Percentiles rank a stretch among this genome's conserved stretches.
Evolutionary conservation across 108 stramenopile genomes (phyloP).

Genomic region (Poteriospumella lacustris): DNA sequence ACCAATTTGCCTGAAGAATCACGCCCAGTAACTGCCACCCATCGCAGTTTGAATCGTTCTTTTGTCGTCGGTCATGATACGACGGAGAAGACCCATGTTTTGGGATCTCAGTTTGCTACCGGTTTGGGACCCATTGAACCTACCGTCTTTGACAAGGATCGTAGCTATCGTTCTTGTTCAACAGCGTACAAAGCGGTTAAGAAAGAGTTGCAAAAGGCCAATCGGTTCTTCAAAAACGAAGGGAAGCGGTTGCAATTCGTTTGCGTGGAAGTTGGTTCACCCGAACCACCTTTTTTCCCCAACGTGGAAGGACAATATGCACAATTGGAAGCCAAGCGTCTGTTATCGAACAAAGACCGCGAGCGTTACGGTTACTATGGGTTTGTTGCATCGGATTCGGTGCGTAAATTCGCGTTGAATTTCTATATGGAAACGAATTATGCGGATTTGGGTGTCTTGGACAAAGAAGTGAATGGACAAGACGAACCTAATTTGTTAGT

Average conservation of each 20-base stretch:
- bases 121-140: no score
- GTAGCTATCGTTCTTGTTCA: background rate
- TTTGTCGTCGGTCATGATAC: background rate
- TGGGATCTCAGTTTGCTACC: constrained; percentile 14
- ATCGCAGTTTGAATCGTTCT: background rate
- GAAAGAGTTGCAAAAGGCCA: background rate
- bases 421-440: background rate
- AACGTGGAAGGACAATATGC: no score
- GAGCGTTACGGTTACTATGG: background rate
- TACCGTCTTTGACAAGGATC: no score
- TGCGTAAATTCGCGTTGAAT: background rate
- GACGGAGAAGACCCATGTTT: no score
- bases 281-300: background rate
- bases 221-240: constrained; percentile 20
- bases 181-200: background rate
- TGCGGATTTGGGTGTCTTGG: background rate
- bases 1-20: background rate
- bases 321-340: background rate
- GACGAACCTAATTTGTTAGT: background rate
- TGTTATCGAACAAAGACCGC: background rate
- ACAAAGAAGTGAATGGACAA: background rate
- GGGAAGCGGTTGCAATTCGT: background rate
- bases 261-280: background rate
- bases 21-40: no score
- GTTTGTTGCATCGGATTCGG: background rate